Evolutionary conservation across 2,329 filamentous ascomycete species (phyloP).

Genomic region (Cordyceps cateniannulata): DNA sequence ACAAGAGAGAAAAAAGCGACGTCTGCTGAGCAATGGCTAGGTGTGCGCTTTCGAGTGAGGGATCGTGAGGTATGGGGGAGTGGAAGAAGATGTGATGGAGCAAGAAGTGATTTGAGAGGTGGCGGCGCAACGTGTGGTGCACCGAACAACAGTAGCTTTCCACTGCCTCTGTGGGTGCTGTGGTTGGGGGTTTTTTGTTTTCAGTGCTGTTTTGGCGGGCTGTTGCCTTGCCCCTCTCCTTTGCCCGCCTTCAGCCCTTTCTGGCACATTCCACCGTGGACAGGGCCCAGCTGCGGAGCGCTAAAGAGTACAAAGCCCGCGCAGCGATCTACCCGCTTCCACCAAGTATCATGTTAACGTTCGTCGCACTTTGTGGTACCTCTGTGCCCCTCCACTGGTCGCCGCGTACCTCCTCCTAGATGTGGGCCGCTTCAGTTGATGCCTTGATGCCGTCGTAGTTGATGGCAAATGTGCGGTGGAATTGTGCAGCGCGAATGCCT

Average conservation of each 20-base stretch:
- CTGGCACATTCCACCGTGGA: slow-evolving; percentile 11
- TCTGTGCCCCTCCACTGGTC: not conserved
- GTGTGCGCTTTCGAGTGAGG: not conserved
- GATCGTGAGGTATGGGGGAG: not conserved
- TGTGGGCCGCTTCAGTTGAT: not conserved
- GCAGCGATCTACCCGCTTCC: not conserved
- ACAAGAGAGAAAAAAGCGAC: not conserved
- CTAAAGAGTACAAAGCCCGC: not conserved
- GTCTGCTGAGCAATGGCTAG: slow-evolving; percentile 9
- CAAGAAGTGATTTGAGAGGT: not conserved
- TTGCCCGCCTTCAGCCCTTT: slow-evolving; percentile 6
- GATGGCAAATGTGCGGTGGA: not conserved
- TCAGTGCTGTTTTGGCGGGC: not conserved
- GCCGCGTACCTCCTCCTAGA: not conserved
- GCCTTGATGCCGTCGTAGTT: not conserved
- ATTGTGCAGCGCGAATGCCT: not conserved
- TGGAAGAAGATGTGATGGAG: slow-evolving; percentile 7
- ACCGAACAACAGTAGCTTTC: slow-evolving; percentile 2
- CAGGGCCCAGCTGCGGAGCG: not conserved
- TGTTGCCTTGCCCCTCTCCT: slow-evolving; percentile 3
- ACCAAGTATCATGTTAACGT: not conserved
- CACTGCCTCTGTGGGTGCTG: not conserved
- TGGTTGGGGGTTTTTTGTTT: not conserved
- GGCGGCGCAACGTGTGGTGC: not conserved
- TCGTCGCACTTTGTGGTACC: not conserved